Percentiles rank a stretch among this genome's conserved stretches.
phyloP scores from a whole-genome alignment of 805 yeast species.

The Sugiyamaella lignohabitans region DNA sequence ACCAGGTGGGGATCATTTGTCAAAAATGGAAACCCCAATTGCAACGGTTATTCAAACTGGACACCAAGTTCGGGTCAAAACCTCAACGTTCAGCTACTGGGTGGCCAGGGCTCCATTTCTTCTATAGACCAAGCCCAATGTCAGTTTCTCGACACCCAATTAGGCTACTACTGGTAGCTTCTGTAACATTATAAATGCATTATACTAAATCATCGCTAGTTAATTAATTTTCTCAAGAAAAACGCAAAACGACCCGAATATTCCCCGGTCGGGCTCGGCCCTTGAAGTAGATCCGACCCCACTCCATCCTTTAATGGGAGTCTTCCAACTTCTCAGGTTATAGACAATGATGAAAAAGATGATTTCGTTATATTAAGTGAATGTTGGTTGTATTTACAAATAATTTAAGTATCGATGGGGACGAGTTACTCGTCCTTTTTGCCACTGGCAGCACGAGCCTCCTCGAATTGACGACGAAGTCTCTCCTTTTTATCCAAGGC shows the following conservation, averaged over 20 bases:
- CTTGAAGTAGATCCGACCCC: too few species aligned
- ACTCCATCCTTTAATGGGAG: too few species aligned
- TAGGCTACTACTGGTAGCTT: not conserved
- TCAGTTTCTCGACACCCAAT: not conserved
- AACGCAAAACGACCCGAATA: too few species aligned
- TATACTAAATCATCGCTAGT: too few species aligned
- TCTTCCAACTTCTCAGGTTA: too few species aligned
- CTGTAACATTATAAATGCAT: too few species aligned
- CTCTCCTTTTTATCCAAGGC: constrained; percentile 7
- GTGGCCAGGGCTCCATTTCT: not conserved
- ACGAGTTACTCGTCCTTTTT: not conserved
- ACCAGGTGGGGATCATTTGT: constrained; percentile 27
- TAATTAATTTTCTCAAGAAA: too few species aligned
- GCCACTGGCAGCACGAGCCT: constrained; percentile 3
- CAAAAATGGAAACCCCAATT: constrained; percentile 23
- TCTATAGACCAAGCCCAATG: not conserved
- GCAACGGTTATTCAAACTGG: constrained; percentile 17
- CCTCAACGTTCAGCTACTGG: constrained; percentile 1
- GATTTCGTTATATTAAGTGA: not conserved
- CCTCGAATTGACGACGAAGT: constrained; percentile 4
- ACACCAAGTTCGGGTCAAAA: constrained; percentile 6
- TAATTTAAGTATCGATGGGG: not conserved
- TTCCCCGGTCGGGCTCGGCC: not conserved
- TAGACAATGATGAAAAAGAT: not conserved
- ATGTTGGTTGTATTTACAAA: not conserved